phyloP scores from a whole-genome alignment of 2,329 filamentous ascomycete genomes.

The Pyrenochaeta sp. region DNA sequence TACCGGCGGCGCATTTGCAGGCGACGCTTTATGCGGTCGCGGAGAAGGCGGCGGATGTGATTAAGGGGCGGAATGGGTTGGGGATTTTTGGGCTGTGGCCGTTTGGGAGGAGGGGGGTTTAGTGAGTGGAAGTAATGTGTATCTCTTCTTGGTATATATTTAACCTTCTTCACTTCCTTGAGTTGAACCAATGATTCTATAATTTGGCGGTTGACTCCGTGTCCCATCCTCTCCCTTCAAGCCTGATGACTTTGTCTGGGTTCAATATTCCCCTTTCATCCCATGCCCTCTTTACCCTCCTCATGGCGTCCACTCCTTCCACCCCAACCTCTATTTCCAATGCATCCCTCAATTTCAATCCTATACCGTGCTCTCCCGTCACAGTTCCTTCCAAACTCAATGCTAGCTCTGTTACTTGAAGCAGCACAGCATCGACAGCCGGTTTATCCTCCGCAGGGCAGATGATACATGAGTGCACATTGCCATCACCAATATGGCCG shows the following conservation, averaged over 20 bases:
- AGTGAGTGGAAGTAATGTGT: no score
- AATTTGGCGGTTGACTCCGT: no score
- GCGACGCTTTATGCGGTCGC: background rate
- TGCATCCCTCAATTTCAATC: constrained; percentile 82
- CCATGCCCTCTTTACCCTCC: constrained; percentile 79
- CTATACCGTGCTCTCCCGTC: constrained; percentile 84
- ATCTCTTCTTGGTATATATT: no score
- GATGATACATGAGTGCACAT: constrained; percentile 45
- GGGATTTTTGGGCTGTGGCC: no score
- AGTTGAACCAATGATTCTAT: no score
- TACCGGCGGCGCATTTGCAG: background rate
- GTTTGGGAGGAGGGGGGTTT: no score
- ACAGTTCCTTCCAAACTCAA: constrained; percentile 84
- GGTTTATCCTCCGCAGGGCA: constrained; percentile 33
- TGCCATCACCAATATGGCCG: constrained; percentile 75
- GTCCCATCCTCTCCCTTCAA: constrained; percentile 44
- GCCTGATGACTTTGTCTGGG: constrained; percentile 67
- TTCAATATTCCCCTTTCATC: constrained; percentile 74
- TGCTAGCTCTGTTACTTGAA: constrained; percentile 76
- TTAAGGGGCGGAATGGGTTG: constrained; percentile 12
- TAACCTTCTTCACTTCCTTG: no score
- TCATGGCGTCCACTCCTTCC: constrained; percentile 78
- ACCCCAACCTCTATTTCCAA: constrained; percentile 77
- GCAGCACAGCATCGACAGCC: constrained; percentile 35
- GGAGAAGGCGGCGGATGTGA: background rate